Percentiles rank a stretch among this genome's conserved stretches.
These are phyloP conservation scores for Curvularia eragrostidis DNA, from an alignment of 2,329 filamentous ascomycete species.

Conservation along the genomic window DNA sequence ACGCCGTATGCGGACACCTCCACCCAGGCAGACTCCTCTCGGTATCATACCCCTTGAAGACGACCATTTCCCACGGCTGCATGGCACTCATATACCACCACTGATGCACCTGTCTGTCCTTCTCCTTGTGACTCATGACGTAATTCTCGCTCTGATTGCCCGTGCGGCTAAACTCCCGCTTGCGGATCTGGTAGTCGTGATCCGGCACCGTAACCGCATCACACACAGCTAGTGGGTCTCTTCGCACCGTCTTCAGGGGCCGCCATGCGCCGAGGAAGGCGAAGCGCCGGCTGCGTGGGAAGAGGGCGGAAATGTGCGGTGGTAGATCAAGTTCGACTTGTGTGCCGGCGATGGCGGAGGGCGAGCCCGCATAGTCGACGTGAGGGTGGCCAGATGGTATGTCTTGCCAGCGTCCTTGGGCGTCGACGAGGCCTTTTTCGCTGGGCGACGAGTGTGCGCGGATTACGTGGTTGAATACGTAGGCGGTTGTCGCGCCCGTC, in stretches of 20 bases:
- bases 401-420: conserved; percentile 53
- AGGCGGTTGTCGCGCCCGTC: conserved; percentile 23
- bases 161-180: conserved; percentile 27
- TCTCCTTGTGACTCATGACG: conserved; percentile 23
- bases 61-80: conserved; percentile 29
- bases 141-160: conserved; percentile 26
- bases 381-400: conserved; percentile 31
- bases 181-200: conserved; percentile 24
- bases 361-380: conserved; percentile 29
- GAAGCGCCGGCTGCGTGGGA: conserved; percentile 23
- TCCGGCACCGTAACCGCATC: conserved; percentile 27
- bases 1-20: conserved; percentile 38
- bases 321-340: conserved; percentile 27
- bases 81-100: conserved; percentile 41
- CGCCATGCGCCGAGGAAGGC: conserved; percentile 43
- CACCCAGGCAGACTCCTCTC: conserved; percentile 24
- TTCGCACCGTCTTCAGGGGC: conserved; percentile 29
- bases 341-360: conserved; percentile 19
- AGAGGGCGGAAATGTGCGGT: conserved; percentile 10
- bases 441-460: conserved; percentile 56
- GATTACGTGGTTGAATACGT: conserved; percentile 49
- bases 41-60: conserved; percentile 39
- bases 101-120: conserved; percentile 20
- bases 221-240: conserved; percentile 38
- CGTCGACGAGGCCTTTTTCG: conserved; percentile 52